phyloP scores from a whole-genome alignment of 495 filamentous ascomycete genomes.

The Penicillium dipodomyicola region DNA sequence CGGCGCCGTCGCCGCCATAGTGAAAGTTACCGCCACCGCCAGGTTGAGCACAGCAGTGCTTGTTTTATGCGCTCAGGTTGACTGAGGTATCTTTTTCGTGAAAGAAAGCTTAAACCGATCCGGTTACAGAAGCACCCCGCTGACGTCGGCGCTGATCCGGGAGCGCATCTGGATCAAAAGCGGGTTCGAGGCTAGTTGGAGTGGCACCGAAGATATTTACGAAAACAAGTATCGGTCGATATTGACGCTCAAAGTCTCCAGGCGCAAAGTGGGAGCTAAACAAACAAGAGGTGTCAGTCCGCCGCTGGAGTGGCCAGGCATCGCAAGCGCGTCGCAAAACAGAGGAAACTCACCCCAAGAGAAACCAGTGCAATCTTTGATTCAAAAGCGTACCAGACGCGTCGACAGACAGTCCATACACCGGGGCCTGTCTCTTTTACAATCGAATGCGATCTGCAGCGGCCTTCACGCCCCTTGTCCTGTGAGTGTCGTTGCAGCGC shows the following conservation, averaged over 20 bases:
- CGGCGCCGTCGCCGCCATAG: slow-evolving; percentile 51
- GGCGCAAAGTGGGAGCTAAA: slow-evolving; percentile 23
- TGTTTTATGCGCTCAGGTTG: slow-evolving; percentile 13
- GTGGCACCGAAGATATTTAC: background rate
- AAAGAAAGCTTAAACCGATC: slow-evolving; percentile 14
- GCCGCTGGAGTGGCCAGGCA: slow-evolving; percentile 14
- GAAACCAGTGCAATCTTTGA: slow-evolving; percentile 13
- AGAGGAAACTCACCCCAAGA: slow-evolving; percentile 27
- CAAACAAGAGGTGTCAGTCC: slow-evolving; percentile 22
- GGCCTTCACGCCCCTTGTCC: slow-evolving; percentile 35
- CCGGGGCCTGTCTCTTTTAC: slow-evolving; percentile 28
- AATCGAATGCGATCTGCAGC: slow-evolving; percentile 40
- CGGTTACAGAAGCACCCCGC: slow-evolving; percentile 33
- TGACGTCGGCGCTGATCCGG: slow-evolving; percentile 31
- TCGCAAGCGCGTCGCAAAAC: slow-evolving; percentile 26
- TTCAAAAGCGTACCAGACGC: slow-evolving; percentile 32
- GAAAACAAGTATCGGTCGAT: background rate
- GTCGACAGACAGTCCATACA: slow-evolving; percentile 35
- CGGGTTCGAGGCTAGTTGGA: background rate
- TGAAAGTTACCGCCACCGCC: slow-evolving; percentile 46
- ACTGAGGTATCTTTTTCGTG: slow-evolving; percentile 11
- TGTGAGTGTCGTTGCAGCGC: slow-evolving; percentile 43
- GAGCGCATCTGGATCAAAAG: slow-evolving; percentile 27
- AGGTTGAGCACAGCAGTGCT: slow-evolving; percentile 32
- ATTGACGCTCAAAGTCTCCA: slow-evolving; percentile 9